A percentile compares a stretch with the other conserved stretches of the same genome.
Evolutionary conservation across 768 basidiomycete genomes (phyloP).

Genomic region (Boletus pseudo-olivaceus): DNA sequence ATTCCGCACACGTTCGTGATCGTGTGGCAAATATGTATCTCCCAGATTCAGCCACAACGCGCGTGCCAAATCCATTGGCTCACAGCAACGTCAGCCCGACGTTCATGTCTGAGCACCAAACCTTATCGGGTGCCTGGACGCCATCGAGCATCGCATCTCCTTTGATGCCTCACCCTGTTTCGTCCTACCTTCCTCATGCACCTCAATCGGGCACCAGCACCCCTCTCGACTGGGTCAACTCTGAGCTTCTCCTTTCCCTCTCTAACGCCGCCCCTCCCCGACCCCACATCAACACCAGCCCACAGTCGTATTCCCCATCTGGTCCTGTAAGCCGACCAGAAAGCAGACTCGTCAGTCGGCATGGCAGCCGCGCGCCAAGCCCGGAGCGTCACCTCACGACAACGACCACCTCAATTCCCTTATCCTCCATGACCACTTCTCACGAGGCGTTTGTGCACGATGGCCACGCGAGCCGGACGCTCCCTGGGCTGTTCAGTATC

Average conservation of each 20-base stretch:
- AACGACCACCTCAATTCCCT: not conserved
- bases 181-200: constrained; percentile 35
- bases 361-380: constrained; percentile 50
- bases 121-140: constrained; percentile 18
- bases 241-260: constrained; percentile 73
- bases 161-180: constrained; percentile 31
- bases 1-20: constrained; percentile 85
- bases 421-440: constrained; percentile 16
- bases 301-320: constrained; percentile 20
- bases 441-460: constrained; percentile 54
- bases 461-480: constrained; percentile 46
- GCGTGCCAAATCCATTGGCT: constrained; percentile 64
- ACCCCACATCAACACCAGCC: constrained; percentile 13
- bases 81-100: constrained; percentile 40
- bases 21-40: constrained; percentile 79
- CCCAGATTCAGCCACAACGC: constrained; percentile 58
- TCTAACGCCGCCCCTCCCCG: constrained; percentile 35
- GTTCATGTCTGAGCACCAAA: constrained; percentile 12
- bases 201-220: constrained; percentile 43
- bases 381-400: constrained; percentile 44
- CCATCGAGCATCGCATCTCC: constrained; percentile 40
- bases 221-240: constrained; percentile 78
- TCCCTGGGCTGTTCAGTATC: constrained; percentile 50
- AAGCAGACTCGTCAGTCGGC: constrained; percentile 32
- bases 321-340: constrained; percentile 26